These are phyloP conservation scores for Oryza brachyantha DNA, from an alignment of 176 grass and related monocot species.

Conservation along the genomic window DNA sequence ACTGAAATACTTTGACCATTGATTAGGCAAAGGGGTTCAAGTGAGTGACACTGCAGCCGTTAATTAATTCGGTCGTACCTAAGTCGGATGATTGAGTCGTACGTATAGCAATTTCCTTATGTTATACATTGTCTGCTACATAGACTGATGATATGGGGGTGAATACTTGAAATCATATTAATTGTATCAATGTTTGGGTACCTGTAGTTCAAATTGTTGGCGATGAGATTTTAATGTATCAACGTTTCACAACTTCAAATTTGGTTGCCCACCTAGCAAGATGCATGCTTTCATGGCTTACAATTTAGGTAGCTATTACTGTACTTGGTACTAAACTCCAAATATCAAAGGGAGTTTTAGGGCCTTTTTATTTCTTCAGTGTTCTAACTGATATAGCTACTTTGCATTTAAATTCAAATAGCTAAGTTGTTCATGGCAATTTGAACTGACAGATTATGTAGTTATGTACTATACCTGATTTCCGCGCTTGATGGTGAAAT, in stretches of 20 bases:
- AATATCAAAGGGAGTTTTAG: neutral
- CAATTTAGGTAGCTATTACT: constrained; percentile 4
- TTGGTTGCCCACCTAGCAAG: neutral
- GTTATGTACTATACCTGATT: neutral
- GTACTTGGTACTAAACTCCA: neutral
- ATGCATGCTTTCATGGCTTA: neutral
- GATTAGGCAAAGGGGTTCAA: too few species aligned
- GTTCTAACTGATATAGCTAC: neutral
- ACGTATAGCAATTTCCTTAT: too few species aligned
- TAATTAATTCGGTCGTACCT: too few species aligned
- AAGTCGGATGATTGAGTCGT: too few species aligned
- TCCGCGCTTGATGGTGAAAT: neutral
- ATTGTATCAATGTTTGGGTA: neutral
- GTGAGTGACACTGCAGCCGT: too few species aligned
- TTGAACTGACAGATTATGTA: neutral
- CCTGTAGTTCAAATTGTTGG: neutral
- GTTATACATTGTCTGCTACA: neutral
- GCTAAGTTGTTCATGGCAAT: neutral
- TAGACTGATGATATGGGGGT: neutral
- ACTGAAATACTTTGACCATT: too few species aligned
- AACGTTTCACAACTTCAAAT: neutral
- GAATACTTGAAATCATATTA: neutral
- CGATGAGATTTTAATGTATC: neutral
- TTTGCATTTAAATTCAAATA: neutral
- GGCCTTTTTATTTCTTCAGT: neutral